phyloP scores from a whole-genome alignment of 805 yeast genomes.

The Hanseniaspora thailandica region DNA sequence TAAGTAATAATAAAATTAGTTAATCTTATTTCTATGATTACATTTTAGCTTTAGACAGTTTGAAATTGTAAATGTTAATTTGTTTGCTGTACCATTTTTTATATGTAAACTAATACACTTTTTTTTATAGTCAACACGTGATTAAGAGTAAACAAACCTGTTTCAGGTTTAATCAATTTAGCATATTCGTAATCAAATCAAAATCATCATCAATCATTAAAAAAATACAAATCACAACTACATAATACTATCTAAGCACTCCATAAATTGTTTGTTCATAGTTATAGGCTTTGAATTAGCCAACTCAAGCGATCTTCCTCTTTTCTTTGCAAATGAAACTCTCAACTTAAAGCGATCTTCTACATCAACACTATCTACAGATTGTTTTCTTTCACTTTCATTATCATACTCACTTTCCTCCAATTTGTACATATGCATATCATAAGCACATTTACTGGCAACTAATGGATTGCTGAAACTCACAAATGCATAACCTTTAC shows the following conservation, averaged over 20 bases:
- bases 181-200: too few species aligned
- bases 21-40: too few species aligned
- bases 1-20: too few species aligned
- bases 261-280: slow-evolving; percentile 3
- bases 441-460: slow-evolving; percentile 9
- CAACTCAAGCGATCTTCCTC: slow-evolving; percentile 2
- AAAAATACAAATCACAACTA: not conserved
- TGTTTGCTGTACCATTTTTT: too few species aligned
- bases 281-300: not conserved
- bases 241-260: not conserved
- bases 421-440: slow-evolving; percentile 2
- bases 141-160: too few species aligned
- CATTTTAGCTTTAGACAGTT: too few species aligned
- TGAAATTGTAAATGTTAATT: too few species aligned
- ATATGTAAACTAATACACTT: too few species aligned
- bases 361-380: not conserved
- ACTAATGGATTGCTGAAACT: slow-evolving; percentile 8
- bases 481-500: slow-evolving; percentile 12
- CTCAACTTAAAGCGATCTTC: not conserved
- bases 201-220: too few species aligned
- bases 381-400: not conserved
- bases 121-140: too few species aligned
- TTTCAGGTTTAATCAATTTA: too few species aligned
- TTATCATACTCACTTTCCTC: not conserved
- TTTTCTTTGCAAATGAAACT: slow-evolving; percentile 9